Conservation (phyloP, 2,329 filamentous ascomycete genomes). For the Sporothrix protearum region DNA sequence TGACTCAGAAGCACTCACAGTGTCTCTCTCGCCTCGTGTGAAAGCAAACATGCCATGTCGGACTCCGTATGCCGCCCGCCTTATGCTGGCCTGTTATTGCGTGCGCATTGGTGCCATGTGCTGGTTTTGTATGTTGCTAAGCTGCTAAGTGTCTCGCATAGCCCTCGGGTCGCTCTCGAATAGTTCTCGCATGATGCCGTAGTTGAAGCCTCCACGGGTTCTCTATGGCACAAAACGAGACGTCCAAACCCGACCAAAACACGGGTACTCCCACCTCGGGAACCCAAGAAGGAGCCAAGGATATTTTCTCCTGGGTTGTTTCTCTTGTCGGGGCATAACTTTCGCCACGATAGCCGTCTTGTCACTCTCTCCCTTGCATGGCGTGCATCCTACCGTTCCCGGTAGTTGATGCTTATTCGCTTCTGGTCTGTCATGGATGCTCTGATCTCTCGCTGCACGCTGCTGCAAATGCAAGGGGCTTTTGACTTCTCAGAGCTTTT, state of each 20-base stretch:
- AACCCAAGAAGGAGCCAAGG: background rate
- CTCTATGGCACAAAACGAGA: background rate
- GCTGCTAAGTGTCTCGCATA: background rate
- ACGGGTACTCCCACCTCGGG: background rate
- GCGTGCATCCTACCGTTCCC: background rate
- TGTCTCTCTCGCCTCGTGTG: background rate
- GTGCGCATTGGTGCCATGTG: background rate
- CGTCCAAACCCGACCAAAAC: background rate
- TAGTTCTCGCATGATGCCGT: background rate
- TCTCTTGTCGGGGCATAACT: background rate
- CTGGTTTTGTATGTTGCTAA: background rate
- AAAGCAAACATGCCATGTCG: background rate
- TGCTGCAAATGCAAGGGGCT: conserved; percentile 17
- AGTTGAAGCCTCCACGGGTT: background rate
- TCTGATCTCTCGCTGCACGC: conserved; percentile 8
- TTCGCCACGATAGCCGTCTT: background rate
- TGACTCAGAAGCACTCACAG: background rate
- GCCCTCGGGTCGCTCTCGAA: no score
- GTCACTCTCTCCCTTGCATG: background rate
- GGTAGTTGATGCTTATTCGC: background rate
- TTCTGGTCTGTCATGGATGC: background rate
- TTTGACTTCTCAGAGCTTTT: background rate
- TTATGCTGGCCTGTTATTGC: background rate
- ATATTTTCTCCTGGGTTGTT: background rate
- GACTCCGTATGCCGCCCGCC: background rate